Conservation (phyloP, 345 rosid species). For the Rhodamnia argentea region DNA sequence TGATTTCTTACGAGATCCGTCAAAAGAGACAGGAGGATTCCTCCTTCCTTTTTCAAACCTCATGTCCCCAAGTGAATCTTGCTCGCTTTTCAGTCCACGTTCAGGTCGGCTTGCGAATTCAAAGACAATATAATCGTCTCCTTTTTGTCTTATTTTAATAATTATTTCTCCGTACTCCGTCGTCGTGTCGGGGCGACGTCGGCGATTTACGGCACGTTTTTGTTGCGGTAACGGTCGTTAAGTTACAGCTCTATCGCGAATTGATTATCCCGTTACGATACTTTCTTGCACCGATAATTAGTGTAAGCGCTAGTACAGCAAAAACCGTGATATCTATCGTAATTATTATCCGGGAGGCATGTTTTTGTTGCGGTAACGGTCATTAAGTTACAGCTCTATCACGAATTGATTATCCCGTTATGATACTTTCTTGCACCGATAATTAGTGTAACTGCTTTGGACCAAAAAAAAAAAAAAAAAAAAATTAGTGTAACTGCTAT, state of each 20-base stretch:
- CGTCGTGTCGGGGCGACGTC: background rate
- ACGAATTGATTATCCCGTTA: no score
- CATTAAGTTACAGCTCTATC: no score
- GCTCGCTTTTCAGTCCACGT: background rate
- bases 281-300: background rate
- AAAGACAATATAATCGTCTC: background rate
- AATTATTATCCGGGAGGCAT: background rate
- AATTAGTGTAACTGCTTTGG: no score
- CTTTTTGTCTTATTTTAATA: background rate
- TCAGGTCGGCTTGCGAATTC: background rate
- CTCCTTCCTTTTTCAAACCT: background rate
- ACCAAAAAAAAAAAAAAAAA: no score
- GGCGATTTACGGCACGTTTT: background rate
- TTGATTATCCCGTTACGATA: background rate
- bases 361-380: no score
- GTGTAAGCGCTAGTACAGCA: background rate
- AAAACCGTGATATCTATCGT: fast-evolving
- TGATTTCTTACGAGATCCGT: background rate
- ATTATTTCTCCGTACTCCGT: background rate
- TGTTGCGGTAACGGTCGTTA: background rate
- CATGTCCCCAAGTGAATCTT: background rate
- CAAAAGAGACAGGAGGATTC: background rate
- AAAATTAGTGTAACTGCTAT: background rate
- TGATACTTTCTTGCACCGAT: no score
- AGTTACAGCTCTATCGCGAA: background rate